Base-by-base conservation (phyloP, 1,139 yeast genomes). In the Lodderomyces parapsilosis region DNA sequence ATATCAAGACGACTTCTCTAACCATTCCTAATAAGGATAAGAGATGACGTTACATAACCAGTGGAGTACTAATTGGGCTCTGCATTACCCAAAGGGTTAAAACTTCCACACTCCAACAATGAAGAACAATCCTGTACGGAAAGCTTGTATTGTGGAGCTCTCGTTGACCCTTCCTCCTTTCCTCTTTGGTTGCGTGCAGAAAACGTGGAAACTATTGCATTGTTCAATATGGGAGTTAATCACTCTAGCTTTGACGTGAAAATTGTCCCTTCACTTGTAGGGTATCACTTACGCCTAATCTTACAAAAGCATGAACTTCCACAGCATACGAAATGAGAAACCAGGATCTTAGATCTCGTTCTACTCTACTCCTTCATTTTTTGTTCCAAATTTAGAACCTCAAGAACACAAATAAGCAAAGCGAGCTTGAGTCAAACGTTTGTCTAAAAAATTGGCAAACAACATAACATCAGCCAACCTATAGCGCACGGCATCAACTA, bases 31-130 rank as follows among this genome's bases (percentile, higher is more conserved):
- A 15, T 30, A 3, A 8, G 19, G 33, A 8, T 15, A 30, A 30
- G 19, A 15, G 19, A 15, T 30, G 8, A 15, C n/a, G 33, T 15
- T 30, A 10, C 33, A 30, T 30, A 30, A 30, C 33, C 33, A 15
- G 33, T 15, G 33, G 33, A 15, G 33, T 8, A n/a, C 6, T 6
- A 9, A 17, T 4, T 15, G 4, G 14, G 6, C 18, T 8, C 11
- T 15, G 14, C 19, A 15, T 30, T 30, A 13, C 33, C 10, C 17
- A 8, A 11, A 28, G 7, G 31, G 31, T n/a, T n/a, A n/a, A 15
- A 15, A 19, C 33, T 30, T 30, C 33, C 33, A 30, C 33, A 15
- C 33, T 30, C n/a, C n/a, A n/a, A n/a, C n/a, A n/a, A n/a, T n/a
- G n/a, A n/a, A n/a, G n/a, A n/a, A n/a, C n/a, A n/a, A n/a, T n/a